phyloP scores from a whole-genome alignment of 345 rosid genomes.

The Hevea brasiliensis region DNA sequence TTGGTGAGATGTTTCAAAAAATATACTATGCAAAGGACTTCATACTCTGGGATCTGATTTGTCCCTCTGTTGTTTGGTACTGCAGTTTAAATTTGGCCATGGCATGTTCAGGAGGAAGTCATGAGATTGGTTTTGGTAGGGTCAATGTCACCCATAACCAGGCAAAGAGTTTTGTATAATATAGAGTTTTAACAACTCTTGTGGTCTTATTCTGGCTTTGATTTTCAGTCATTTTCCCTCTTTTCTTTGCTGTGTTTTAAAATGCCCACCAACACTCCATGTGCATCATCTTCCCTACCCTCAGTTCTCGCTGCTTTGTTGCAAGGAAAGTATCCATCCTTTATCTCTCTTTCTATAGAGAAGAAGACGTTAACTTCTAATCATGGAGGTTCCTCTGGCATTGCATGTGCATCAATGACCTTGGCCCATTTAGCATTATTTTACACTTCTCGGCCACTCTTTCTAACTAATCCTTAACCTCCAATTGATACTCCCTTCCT shows the following conservation, averaged over 20 bases:
- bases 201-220: constrained; percentile 2
- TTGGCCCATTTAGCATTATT: constrained; percentile 52
- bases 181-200: not conserved
- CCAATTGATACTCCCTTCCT: too few relatives aligned
- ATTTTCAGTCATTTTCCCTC: not conserved
- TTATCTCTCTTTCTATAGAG: constrained; percentile 21
- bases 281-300: constrained; percentile 53
- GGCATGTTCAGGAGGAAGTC: constrained; percentile 38
- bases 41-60: not conserved
- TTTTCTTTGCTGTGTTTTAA: not conserved
- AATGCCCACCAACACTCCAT: constrained; percentile 48
- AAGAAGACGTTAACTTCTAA: constrained; percentile 38
- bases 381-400: constrained; percentile 56
- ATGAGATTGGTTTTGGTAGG: constrained; percentile 21
- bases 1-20: not conserved
- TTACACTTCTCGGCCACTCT: constrained; percentile 15
- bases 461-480: not conserved
- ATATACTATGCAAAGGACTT: not conserved
- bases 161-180: constrained; percentile 30
- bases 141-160: constrained; percentile 24
- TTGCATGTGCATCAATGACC: constrained; percentile 53
- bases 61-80: not conserved
- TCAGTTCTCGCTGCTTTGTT: constrained; percentile 32
- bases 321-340: constrained; percentile 36
- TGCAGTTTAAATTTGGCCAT: constrained; percentile 9